Evolutionary conservation across 169 alveolate genomes (phyloP).

Genomic region (Ichthyophthirius multifiliis): DNA sequence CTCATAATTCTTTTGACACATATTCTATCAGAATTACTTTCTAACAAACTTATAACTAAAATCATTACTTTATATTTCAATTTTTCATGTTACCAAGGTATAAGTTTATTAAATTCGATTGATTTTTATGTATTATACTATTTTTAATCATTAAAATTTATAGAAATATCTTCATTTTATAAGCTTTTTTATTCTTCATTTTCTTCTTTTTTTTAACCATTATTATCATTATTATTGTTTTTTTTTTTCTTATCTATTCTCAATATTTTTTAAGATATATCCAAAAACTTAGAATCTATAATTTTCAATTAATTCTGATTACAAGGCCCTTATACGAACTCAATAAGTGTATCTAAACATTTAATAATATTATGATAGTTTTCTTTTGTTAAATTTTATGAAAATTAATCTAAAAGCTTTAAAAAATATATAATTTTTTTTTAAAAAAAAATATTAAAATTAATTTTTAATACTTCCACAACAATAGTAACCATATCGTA

Average conservation of each 20-base stretch:
- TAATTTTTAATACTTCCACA: background rate
- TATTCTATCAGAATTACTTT: slow-evolving; percentile 15
- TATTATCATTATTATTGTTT: background rate
- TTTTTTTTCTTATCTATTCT: background rate
- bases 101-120: too few relatives aligned
- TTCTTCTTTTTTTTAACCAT: background rate
- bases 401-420: background rate
- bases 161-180: background rate
- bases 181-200: background rate
- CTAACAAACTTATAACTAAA: slow-evolving; percentile 8
- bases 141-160: background rate
- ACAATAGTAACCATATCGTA: slow-evolving; percentile 2
- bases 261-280: background rate
- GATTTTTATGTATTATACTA: background rate
- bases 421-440: background rate
- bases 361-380: slow-evolving; percentile 16
- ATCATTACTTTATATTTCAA: slow-evolving; percentile 31
- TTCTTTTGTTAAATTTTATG: background rate
- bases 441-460: background rate
- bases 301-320: slow-evolving; percentile 11
- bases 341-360: slow-evolving; percentile 32
- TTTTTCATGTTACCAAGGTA: too few relatives aligned
- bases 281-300: slow-evolving; percentile 29
- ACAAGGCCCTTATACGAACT: slow-evolving; percentile 35
- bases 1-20: slow-evolving; percentile 33